phyloP scores from a whole-genome alignment of 306 rosid genomes.

The Dryas octopetala region DNA sequence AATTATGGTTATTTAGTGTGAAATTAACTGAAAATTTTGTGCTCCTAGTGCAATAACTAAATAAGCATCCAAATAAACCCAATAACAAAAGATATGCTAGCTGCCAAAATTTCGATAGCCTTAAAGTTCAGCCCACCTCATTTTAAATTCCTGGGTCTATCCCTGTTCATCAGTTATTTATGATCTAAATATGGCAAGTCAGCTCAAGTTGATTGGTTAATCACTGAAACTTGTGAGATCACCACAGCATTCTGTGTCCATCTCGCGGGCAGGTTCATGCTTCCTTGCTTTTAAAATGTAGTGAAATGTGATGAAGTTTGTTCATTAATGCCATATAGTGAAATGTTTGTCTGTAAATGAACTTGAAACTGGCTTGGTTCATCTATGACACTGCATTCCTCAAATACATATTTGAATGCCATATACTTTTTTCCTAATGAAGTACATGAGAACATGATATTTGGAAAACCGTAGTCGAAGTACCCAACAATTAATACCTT shows the following conservation, averaged over 20 bases:
- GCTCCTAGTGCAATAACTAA: too few species aligned
- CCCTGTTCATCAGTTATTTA: background rate
- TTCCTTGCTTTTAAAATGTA: background rate
- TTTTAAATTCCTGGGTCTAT: too few species aligned
- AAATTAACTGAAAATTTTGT: too few species aligned
- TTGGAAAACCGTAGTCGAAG: background rate
- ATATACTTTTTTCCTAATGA: background rate
- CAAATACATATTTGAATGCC: background rate
- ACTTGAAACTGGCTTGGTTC: background rate
- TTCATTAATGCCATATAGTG: too few species aligned
- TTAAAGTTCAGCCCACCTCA: too few species aligned
- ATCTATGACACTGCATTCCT: background rate
- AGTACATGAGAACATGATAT: conserved; percentile 1
- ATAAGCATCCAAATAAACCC: too few species aligned
- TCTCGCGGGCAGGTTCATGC: background rate
- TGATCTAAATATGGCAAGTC: background rate
- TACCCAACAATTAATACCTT: too few species aligned
- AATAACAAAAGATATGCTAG: too few species aligned
- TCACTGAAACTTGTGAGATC: background rate
- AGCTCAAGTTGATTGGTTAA: background rate
- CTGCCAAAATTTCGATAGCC: too few species aligned
- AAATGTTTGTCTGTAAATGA: background rate
- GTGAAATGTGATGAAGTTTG: background rate
- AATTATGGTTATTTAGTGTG: too few species aligned
- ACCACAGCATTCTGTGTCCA: background rate